Evolutionary conservation across 345 rosid genomes (phyloP), one percentile per base, ranked within the genome.

Genomic region (Hevea brasiliensis): DNA sequence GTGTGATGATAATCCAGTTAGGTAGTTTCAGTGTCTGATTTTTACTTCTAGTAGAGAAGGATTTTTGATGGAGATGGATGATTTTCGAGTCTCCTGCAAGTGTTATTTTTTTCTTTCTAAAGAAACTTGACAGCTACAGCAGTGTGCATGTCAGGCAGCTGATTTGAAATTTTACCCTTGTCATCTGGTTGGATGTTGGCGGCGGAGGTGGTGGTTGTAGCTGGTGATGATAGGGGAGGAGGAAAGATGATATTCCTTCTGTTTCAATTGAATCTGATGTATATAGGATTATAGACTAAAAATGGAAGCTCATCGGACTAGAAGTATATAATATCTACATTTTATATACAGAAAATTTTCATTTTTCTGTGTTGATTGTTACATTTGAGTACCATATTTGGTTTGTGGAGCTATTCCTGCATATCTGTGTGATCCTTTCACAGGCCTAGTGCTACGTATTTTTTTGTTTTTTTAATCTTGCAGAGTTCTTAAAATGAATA

Each of bases 1-100:
- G 89, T 62, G 94, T 86, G 8, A 84, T 89, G 88, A 53, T 94
- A 50, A 77, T 94, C 54, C 87, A 82, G 17, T 72, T 94, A 60
- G 80, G 73, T 42, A 70, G 47, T 48, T 86, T 86, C 69, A 70
- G 35, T 47, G 21, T 50, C 32, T 76, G 67, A 71, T 14, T 32
- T 50, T 40, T 63, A 14, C 21, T 61, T 61, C 1, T 56, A 53
- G 51, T 24, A 70, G 17, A 40, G 45, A 29, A 21, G 18, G 51
- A 56, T 1, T 50, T 48, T 2, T 20, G 47, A 64, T 53, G 12
- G 29, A 54, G 3, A 32, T 32, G 37, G 37, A 32, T 32, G 4
- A 32, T 32, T 42, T 72, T 53, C 17, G 21, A 45, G 26, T 21
- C 44, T 75, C 65, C 51, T 40, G 79, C 79, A 67, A 79, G 73